These are phyloP conservation scores for Craterostigma plantagineum DNA, from an alignment of 257 asterid genomes.

Conservation along the genomic window DNA sequence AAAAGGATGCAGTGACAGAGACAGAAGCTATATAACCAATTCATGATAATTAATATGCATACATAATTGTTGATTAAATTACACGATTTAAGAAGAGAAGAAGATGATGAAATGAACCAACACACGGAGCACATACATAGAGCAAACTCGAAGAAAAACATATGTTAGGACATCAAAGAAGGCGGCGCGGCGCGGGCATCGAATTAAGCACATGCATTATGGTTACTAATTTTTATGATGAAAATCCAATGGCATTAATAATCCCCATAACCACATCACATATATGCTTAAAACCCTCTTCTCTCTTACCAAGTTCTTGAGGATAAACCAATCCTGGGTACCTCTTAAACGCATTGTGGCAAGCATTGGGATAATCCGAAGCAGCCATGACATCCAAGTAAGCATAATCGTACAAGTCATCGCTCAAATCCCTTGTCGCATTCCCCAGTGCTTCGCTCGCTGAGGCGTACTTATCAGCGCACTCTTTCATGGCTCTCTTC, in stretches of 20 bases:
- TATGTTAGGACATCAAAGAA: no score
- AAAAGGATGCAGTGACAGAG: no score
- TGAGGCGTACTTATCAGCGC: slow-evolving; percentile 42
- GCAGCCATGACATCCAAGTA: slow-evolving; percentile 83
- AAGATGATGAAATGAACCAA: no score
- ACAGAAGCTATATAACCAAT: no score
- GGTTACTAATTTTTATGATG: no score
- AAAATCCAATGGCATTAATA: slow-evolving; percentile 27
- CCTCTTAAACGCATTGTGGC: slow-evolving; percentile 40
- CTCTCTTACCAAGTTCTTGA: slow-evolving; percentile 34
- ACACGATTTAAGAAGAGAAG: no score
- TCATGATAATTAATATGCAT: no score
- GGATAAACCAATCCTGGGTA: slow-evolving; percentile 38
- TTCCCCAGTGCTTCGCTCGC: slow-evolving; percentile 47
- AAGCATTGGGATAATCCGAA: slow-evolving; percentile 59
- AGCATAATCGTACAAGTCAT: slow-evolving; percentile 59
- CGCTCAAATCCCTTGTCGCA: slow-evolving; percentile 34
- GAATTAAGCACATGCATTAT: not conserved
- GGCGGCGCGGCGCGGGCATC: no score
- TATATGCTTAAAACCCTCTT: slow-evolving; percentile 50
- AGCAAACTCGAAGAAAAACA: no score
- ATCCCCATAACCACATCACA: slow-evolving; percentile 70
- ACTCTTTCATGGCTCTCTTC: slow-evolving; percentile 41
- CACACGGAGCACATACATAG: no score
- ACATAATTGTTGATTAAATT: no score